Evolutionary conservation across 2,329 filamentous ascomycete species (phyloP).

Genomic region (Cercospora zeina): DNA sequence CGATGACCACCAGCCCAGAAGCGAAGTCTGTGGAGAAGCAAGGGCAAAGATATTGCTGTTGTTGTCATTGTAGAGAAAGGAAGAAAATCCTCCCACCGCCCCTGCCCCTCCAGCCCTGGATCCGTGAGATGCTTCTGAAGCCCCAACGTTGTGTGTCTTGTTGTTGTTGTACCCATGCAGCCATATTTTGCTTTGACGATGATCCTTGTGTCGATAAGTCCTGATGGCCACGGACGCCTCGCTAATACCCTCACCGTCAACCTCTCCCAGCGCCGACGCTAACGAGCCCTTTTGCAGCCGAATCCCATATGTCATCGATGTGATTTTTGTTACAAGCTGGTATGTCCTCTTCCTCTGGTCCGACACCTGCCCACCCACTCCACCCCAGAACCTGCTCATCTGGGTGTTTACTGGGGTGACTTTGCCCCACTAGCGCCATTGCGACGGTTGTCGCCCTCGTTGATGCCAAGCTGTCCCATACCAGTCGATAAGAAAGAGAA

Average conservation of each 20-base stretch:
- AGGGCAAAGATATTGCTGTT: not conserved
- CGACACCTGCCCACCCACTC: not conserved
- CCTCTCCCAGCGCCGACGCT: constrained; percentile 32
- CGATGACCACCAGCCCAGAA: not conserved
- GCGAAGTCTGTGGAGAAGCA: no score
- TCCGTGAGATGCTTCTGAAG: constrained; percentile 8
- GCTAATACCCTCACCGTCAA: constrained; percentile 32
- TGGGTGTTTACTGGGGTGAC: constrained; percentile 38
- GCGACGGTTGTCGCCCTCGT: constrained; percentile 53
- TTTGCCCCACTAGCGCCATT: constrained; percentile 42
- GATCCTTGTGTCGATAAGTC: constrained; percentile 19
- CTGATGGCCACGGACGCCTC: constrained; percentile 29
- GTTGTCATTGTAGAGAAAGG: constrained; percentile 5
- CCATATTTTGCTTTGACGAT: constrained; percentile 24
- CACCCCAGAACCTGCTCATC: not conserved
- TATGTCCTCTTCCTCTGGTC: constrained; percentile 10
- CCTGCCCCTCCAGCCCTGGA: not conserved
- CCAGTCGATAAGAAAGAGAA: constrained; percentile 77
- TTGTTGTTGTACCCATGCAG: constrained; percentile 18
- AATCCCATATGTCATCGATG: constrained; percentile 34
- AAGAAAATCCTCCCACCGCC: constrained; percentile 5
- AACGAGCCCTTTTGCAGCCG: constrained; percentile 31
- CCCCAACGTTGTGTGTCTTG: not conserved
- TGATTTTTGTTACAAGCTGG: constrained; percentile 31
- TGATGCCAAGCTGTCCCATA: constrained; percentile 71